Percentiles rank a stretch among this genome's conserved stretches.
Evolutionary conservation across 441 rosid species (phyloP).

Genomic region (Dalechampia spathulata): DNA sequence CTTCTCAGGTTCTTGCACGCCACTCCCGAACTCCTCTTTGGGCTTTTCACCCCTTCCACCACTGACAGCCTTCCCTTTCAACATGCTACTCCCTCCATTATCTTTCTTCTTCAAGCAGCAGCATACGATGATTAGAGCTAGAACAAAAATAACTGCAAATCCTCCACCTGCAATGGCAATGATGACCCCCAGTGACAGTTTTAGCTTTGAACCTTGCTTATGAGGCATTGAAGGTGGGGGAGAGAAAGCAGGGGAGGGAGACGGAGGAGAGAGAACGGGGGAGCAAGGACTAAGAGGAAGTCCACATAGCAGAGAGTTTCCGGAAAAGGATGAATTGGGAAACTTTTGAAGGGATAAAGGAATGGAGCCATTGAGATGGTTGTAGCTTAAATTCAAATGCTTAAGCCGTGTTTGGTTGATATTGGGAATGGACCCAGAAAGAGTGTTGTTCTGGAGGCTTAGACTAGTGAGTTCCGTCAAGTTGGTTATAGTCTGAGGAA

Average conservation of each 20-base stretch:
- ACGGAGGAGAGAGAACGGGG: slow-evolving; percentile 27
- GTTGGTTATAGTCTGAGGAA: slow-evolving; percentile 46
- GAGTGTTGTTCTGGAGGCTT: slow-evolving; percentile 60
- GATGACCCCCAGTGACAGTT: slow-evolving; percentile 35
- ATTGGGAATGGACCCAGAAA: slow-evolving; percentile 64
- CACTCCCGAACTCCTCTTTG: slow-evolving; percentile 88
- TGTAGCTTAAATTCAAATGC: slow-evolving; percentile 55
- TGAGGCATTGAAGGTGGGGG: slow-evolving; percentile 20
- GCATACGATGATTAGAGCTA: slow-evolving; percentile 42
- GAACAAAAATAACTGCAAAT: slow-evolving; percentile 37
- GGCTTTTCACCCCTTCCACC: slow-evolving; percentile 67
- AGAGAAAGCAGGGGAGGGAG: slow-evolving; percentile 30
- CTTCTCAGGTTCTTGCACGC: slow-evolving; percentile 79
- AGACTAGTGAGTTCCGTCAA: slow-evolving; percentile 40
- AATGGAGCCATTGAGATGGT: slow-evolving; percentile 50
- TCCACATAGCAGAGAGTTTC: slow-evolving; percentile 63
- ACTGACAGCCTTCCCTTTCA: slow-evolving; percentile 50
- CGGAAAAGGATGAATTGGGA: slow-evolving; percentile 46
- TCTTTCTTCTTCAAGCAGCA: slow-evolving; percentile 41
- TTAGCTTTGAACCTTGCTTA: slow-evolving; percentile 23
- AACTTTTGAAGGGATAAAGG: slow-evolving; percentile 56
- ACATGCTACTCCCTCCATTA: slow-evolving; percentile 29
- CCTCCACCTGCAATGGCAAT: slow-evolving; percentile 45
- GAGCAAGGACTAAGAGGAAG: slow-evolving; percentile 57
- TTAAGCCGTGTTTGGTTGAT: slow-evolving; percentile 43